Percentiles rank a stretch among this genome's conserved stretches.
Conservation (phyloP, 495 filamentous ascomycete genomes). For the Astrothelium subdiscretum region DNA sequence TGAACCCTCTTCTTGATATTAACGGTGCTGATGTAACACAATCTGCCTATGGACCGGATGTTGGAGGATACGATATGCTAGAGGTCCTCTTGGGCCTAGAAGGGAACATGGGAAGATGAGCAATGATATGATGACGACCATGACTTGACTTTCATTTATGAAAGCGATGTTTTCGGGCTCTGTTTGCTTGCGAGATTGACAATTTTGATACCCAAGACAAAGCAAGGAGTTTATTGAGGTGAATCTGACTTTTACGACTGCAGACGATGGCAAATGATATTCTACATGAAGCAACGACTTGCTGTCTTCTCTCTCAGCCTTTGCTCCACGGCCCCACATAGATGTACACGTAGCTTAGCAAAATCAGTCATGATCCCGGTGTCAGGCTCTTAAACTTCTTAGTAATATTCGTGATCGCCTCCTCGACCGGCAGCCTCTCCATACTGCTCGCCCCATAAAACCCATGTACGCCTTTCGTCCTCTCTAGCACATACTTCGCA, state of each 20-base stretch:
- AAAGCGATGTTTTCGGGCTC: neutral
- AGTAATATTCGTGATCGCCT: slow-evolving; percentile 50
- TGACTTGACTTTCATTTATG: neutral
- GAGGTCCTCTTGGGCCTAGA: slow-evolving; percentile 22
- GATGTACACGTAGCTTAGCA: neutral
- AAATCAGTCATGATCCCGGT: neutral
- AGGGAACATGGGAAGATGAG: neutral
- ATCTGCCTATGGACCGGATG: slow-evolving; percentile 30
- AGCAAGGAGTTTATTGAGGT: neutral
- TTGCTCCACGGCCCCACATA: neutral
- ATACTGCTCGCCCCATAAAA: slow-evolving; percentile 64
- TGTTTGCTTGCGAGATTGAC: neutral
- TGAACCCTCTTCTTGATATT: slow-evolving; percentile 32
- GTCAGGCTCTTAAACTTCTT: slow-evolving; percentile 41
- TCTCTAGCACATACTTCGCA: slow-evolving; percentile 47
- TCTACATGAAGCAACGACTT: neutral
- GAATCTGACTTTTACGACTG: neutral
- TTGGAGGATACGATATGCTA: slow-evolving; percentile 29
- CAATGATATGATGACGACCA: neutral
- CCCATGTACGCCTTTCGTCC: slow-evolving; percentile 51
- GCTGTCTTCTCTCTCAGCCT: neutral
- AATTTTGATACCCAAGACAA: neutral
- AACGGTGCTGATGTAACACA: slow-evolving; percentile 26
- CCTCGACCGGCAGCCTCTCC: slow-evolving; percentile 59
- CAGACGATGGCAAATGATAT: neutral